phyloP scores from a whole-genome alignment of 2,329 filamentous ascomycete species.

The Gnomoniopsis sp. region DNA sequence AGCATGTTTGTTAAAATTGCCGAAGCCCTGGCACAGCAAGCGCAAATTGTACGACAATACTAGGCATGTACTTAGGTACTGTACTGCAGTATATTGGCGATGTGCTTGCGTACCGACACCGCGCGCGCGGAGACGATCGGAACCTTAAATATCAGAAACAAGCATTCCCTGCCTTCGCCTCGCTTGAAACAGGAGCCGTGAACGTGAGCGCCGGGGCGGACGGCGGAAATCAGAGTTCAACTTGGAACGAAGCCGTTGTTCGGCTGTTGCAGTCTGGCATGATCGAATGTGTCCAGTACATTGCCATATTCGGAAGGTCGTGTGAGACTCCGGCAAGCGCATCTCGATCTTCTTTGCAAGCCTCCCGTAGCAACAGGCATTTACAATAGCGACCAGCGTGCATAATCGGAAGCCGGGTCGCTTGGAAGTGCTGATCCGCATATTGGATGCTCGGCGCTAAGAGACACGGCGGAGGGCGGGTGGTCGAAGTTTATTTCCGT shows the following conservation, averaged over 20 bases:
- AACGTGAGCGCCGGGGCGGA: conserved; percentile 7
- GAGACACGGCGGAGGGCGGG: background rate
- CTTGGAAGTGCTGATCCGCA: background rate
- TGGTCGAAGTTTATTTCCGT: background rate
- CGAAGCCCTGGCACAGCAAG: background rate
- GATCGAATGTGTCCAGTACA: background rate
- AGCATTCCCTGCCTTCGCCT: conserved; percentile 7
- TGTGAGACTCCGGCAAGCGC: background rate
- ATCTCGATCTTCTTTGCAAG: conserved; percentile 3
- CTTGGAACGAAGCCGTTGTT: background rate
- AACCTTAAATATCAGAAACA: background rate
- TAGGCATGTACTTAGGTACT: too few relatives aligned
- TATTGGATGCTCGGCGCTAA: background rate
- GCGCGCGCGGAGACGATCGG: background rate
- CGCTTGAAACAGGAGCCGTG: conserved; percentile 2
- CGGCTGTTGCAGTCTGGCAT: background rate
- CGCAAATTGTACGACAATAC: background rate
- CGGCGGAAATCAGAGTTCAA: background rate
- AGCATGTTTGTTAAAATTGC: background rate
- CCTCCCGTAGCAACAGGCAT: background rate
- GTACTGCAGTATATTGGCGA: background rate
- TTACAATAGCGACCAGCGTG: conserved; percentile 3
- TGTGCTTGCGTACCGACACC: background rate
- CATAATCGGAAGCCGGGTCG: conserved; percentile 12
- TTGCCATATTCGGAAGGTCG: conserved; percentile 10